These are phyloP conservation scores for Lachnellula occidentalis DNA, from an alignment of 2,329 filamentous ascomycete species.

Conservation along the genomic window DNA sequence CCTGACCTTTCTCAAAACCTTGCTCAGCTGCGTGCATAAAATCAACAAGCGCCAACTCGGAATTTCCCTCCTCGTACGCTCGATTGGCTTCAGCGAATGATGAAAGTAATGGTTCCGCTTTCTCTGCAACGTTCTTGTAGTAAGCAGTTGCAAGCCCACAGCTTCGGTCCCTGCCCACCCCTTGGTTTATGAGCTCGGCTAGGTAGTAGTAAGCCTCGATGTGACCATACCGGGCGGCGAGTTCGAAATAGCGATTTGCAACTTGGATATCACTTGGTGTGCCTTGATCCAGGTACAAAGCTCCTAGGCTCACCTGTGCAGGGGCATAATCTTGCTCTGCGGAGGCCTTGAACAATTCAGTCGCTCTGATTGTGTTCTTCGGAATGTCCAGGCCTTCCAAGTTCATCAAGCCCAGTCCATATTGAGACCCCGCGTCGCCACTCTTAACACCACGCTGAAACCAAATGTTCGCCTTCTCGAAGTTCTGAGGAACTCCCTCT, in stretches of 20 bases:
- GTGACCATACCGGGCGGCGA: slow-evolving; percentile 61
- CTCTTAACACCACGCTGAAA: slow-evolving; percentile 59
- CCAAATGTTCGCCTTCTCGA: slow-evolving; percentile 59
- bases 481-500: slow-evolving; percentile 64
- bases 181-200: slow-evolving; percentile 61
- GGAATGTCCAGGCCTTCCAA: slow-evolving; percentile 61
- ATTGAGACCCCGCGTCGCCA: slow-evolving; percentile 63
- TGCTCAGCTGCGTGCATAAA: slow-evolving; percentile 72
- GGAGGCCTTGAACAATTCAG: slow-evolving; percentile 59
- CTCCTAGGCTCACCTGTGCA: slow-evolving; percentile 61
- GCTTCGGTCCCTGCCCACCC: slow-evolving; percentile 59
- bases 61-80: slow-evolving; percentile 58
- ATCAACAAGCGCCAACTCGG: slow-evolving; percentile 57
- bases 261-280: slow-evolving; percentile 35
- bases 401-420: slow-evolving; percentile 66
- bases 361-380: slow-evolving; percentile 54
- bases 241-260: slow-evolving; percentile 64
- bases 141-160: slow-evolving; percentile 63
- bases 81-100: slow-evolving; percentile 62
- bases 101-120: slow-evolving; percentile 50
- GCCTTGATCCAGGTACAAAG: slow-evolving; percentile 65
- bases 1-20: slow-evolving; percentile 64
- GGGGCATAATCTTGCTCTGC: slow-evolving; percentile 63
- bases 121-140: slow-evolving; percentile 58
- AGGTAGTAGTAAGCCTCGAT: slow-evolving; percentile 71